A percentile compares a stretch with the other conserved stretches of the same genome.
phyloP scores from a whole-genome alignment of 306 rosid species.

The Lupinus albus region DNA sequence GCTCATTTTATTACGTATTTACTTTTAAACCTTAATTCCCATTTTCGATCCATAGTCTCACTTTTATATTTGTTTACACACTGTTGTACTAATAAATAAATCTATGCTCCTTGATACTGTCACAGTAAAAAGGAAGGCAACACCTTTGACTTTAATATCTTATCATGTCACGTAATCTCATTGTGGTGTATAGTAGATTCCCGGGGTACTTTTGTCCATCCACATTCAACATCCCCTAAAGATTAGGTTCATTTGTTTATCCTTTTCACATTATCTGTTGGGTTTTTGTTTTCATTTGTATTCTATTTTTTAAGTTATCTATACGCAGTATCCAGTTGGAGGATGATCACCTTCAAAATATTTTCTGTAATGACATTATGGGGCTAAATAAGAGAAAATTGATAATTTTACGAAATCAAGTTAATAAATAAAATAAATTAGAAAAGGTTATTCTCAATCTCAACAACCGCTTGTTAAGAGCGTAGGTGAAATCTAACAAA shows the following conservation, averaged over 20 bases:
- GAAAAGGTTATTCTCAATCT: not conserved
- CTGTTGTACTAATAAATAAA: conserved; percentile 1
- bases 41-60: not conserved
- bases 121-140: not conserved
- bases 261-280: conserved; percentile 18
- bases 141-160: conserved; percentile 8
- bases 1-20: not conserved
- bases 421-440: not conserved
- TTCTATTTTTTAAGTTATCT: too few species aligned
- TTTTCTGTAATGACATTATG: too few species aligned
- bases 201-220: conserved; percentile 45
- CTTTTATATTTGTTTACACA: not conserved
- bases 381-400: too few species aligned
- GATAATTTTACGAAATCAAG: too few species aligned
- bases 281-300: not conserved
- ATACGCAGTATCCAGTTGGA: too few species aligned
- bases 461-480: conserved; percentile 21
- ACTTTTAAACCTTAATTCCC: conserved; percentile 14
- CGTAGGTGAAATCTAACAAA: not conserved
- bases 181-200: not conserved
- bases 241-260: conserved; percentile 24
- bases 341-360: too few species aligned
- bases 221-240: not conserved
- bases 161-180: conserved; percentile 43
- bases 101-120: not conserved